Evolutionary conservation across 1,284 basidiomycete species (phyloP).

Genomic region (Peniophora sp.): DNA sequence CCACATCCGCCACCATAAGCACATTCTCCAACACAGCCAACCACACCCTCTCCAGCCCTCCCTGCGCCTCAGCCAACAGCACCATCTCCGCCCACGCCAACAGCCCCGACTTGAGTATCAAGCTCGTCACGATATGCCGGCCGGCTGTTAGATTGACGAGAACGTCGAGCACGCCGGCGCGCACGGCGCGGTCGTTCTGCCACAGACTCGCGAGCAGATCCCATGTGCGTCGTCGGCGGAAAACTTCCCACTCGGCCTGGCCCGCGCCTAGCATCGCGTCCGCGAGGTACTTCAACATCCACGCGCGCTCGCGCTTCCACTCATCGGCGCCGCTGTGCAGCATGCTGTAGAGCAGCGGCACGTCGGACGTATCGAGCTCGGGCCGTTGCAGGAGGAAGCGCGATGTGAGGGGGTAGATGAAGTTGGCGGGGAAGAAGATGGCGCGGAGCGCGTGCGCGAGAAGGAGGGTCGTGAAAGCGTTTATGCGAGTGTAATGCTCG

Average conservation of each 20-base stretch:
- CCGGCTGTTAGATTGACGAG: conserved; percentile 67
- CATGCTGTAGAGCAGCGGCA: conserved; percentile 82
- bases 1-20: conserved; percentile 35
- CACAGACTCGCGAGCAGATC: conserved; percentile 79
- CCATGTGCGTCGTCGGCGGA: conserved; percentile 82
- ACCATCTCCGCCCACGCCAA: conserved; percentile 79
- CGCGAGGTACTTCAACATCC: conserved; percentile 81
- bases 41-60: conserved; percentile 53
- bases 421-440: conserved; percentile 72
- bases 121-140: conserved; percentile 53
- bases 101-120: conserved; percentile 63
- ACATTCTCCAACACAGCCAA: conserved; percentile 66
- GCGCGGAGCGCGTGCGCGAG: conserved; percentile 73
- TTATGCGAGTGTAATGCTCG: conserved; percentile 40
- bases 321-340: conserved; percentile 75
- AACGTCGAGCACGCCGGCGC: conserved; percentile 61
- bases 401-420: conserved; percentile 74
- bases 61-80: conserved; percentile 28
- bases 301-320: conserved; percentile 78
- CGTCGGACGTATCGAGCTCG: conserved; percentile 64
- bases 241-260: conserved; percentile 72
- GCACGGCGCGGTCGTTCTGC: conserved; percentile 53
- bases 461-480: conserved; percentile 75
- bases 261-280: conserved; percentile 69
- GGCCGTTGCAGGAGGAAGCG: conserved; percentile 83